A percentile compares a stretch with the other conserved stretches of the same genome.
These are phyloP conservation scores for Penicillium antarcticum DNA, from an alignment of 495 filamentous ascomycete species.

Conservation along the genomic window DNA sequence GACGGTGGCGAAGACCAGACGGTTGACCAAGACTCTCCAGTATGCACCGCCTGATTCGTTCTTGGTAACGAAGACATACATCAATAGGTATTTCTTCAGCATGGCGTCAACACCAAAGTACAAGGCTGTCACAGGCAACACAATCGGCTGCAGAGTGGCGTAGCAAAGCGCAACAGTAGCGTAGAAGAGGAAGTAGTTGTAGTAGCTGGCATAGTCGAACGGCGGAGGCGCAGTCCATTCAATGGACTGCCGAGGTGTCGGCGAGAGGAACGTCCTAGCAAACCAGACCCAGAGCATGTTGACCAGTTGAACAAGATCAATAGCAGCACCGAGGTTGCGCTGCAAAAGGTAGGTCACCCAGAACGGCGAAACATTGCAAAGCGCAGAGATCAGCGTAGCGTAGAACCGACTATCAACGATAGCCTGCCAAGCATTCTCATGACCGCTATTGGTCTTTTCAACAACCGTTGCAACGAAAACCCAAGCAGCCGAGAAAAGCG, in stretches of 20 bases:
- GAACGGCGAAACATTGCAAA: slow-evolving; percentile 81
- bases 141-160: slow-evolving; percentile 81
- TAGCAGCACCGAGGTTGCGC: slow-evolving; percentile 84
- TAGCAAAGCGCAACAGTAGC: slow-evolving; percentile 85
- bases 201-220: slow-evolving; percentile 95
- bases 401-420: slow-evolving; percentile 62
- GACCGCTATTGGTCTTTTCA: slow-evolving; percentile 40
- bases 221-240: slow-evolving; percentile 88
- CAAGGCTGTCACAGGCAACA: slow-evolving; percentile 82
- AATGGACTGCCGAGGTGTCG: slow-evolving; percentile 90
- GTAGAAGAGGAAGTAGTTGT: slow-evolving; percentile 94
- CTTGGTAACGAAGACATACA: slow-evolving; percentile 96
- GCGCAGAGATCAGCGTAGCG: slow-evolving; percentile 56
- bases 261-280: slow-evolving; percentile 74
- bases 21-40: slow-evolving; percentile 90
- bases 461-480: slow-evolving; percentile 65
- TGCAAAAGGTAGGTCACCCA: slow-evolving; percentile 94
- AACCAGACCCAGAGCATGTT: slow-evolving; percentile 77
- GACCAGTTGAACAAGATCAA: slow-evolving; percentile 84
- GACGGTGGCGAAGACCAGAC: slow-evolving; percentile 78
- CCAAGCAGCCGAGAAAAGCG: slow-evolving; percentile 80
- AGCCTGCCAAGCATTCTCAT: slow-evolving; percentile 61
- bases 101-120: slow-evolving; percentile 87
- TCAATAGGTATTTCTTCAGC: slow-evolving; percentile 90
- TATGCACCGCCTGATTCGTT: slow-evolving; percentile 92